Evolutionary conservation across 768 basidiomycete genomes (phyloP).

Genomic region (Phaeolepiota aurea): DNA sequence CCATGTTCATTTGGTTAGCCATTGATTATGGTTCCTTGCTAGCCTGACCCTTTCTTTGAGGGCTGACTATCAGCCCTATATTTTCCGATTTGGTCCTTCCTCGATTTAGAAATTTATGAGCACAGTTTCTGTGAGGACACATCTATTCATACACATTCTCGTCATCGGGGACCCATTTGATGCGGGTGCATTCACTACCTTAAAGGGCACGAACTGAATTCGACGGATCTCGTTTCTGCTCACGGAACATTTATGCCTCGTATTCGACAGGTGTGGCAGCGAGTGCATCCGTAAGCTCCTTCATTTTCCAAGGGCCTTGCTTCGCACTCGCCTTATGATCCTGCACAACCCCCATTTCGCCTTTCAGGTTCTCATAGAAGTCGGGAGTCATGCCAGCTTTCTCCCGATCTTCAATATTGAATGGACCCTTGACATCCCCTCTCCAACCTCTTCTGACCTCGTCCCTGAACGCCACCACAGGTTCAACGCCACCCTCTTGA

Average conservation of each 20-base stretch:
- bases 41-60: not conserved
- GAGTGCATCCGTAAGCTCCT: not conserved
- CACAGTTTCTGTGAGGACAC: too few relatives aligned
- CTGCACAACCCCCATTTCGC: slow-evolving; percentile 38
- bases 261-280: not conserved
- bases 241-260: not conserved
- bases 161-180: not conserved
- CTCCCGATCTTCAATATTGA: slow-evolving; percentile 66
- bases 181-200: too few relatives aligned
- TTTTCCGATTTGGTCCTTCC: not conserved
- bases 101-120: not conserved
- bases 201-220: too few relatives aligned
- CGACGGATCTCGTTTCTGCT: too few relatives aligned
- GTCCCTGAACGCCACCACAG: slow-evolving; percentile 56
- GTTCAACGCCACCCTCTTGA: slow-evolving; percentile 39
- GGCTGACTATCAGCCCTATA: not conserved
- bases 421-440: slow-evolving; percentile 75
- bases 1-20: too few relatives aligned
- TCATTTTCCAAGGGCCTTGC: not conserved
- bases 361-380: slow-evolving; percentile 66
- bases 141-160: not conserved
- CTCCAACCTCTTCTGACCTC: slow-evolving; percentile 65
- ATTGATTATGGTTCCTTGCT: not conserved
- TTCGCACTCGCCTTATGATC: not conserved
- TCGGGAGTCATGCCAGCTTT: slow-evolving; percentile 64